Conservation (phyloP, 2,329 filamentous ascomycete species). For the Diaporthe longicolla region DNA sequence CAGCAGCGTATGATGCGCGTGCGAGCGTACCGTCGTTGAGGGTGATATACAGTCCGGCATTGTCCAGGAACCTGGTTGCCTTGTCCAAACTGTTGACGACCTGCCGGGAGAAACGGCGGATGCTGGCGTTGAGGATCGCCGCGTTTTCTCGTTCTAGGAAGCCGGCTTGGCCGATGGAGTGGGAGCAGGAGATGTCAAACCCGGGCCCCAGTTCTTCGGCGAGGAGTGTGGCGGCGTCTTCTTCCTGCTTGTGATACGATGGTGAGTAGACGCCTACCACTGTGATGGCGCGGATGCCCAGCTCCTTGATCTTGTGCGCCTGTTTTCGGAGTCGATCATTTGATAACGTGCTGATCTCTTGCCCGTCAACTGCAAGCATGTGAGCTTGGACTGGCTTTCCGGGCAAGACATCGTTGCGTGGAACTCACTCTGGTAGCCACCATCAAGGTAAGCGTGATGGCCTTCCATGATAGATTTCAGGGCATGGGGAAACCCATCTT, state of each 20-base stretch:
- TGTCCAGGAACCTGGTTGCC: slow-evolving; percentile 1
- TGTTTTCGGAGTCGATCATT: neutral
- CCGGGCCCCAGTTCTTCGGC: neutral
- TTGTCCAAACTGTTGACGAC: slow-evolving; percentile 5
- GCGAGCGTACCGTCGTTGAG: slow-evolving; percentile 25
- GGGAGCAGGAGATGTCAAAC: neutral
- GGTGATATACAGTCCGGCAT: slow-evolving; percentile 6
- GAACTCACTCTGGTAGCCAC: neutral
- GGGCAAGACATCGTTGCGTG: neutral
- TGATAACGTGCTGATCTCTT: slow-evolving; percentile 9
- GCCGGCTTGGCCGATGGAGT: slow-evolving; percentile 18
- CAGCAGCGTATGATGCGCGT: slow-evolving; percentile 18
- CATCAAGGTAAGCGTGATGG: neutral
- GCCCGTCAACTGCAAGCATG: neutral
- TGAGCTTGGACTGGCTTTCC: neutral
- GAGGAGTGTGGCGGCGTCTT: slow-evolving; percentile 3
- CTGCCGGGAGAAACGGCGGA: slow-evolving; percentile 8
- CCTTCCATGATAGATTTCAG: slow-evolving; percentile 9
- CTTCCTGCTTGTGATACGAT: slow-evolving; percentile 12
- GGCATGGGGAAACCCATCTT: slow-evolving; percentile 12
- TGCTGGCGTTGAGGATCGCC: slow-evolving; percentile 17
- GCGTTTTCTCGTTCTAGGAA: slow-evolving; percentile 22
- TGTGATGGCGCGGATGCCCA: slow-evolving; percentile 1
- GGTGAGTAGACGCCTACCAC: slow-evolving; percentile 11
- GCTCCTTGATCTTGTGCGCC: neutral